Evolutionary conservation across 345 rosid genomes (phyloP).

Genomic region (Xanthoceras sorbifolium): DNA sequence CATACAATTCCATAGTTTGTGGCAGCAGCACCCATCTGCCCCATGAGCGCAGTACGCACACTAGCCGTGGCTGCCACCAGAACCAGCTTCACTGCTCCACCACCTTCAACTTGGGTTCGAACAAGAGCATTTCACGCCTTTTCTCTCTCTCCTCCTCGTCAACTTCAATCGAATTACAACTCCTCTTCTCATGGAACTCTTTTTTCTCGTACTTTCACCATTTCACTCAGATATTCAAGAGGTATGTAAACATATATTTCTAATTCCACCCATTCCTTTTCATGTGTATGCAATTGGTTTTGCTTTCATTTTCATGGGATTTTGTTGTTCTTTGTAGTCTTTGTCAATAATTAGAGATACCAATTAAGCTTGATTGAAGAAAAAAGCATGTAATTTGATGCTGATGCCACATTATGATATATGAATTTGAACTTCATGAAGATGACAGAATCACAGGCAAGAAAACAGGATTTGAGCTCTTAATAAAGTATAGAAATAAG

Average conservation of each 20-base stretch:
- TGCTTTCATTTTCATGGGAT: neutral
- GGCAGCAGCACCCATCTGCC: neutral
- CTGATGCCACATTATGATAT: neutral
- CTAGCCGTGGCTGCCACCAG: conserved; percentile 46
- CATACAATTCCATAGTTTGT: too few species aligned
- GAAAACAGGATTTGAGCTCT: too few species aligned
- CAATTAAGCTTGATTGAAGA: conserved; percentile 14
- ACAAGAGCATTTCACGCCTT: conserved; percentile 48
- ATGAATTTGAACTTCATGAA: conserved; percentile 5
- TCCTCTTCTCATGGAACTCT: conserved; percentile 24
- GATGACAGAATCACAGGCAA: too few species aligned
- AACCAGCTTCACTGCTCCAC: conserved; percentile 39
- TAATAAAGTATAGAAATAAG: too few species aligned
- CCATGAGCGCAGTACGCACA: neutral
- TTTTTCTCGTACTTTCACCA: conserved; percentile 14
- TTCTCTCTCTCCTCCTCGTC: conserved; percentile 35
- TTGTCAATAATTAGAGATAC: conserved; percentile 14
- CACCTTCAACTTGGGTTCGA: conserved; percentile 30
- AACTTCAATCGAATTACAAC: conserved; percentile 12
- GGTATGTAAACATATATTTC: conserved; percentile 1
- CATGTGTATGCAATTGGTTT: neutral
- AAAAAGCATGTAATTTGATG: neutral
- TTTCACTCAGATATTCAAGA: neutral
- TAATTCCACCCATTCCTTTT: conserved; percentile 5
- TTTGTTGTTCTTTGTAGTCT: neutral